A percentile compares a stretch with the other conserved stretches of the same genome.
phyloP scores from a whole-genome alignment of 768 basidiomycete genomes.

The Trametes elegans region DNA sequence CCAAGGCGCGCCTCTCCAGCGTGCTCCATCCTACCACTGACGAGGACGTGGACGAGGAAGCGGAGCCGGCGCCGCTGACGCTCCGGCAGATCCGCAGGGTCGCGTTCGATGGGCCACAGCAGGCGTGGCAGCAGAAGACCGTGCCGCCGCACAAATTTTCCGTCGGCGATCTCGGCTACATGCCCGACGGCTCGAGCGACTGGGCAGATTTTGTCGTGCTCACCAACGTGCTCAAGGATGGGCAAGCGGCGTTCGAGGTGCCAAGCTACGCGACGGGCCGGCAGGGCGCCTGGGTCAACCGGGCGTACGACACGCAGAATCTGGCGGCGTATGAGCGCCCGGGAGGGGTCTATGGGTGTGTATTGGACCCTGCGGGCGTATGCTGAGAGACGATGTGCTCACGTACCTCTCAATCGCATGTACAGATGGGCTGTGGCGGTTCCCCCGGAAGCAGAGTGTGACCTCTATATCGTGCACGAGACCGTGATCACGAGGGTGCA shows the following conservation, averaged over 20 bases:
- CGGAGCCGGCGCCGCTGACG: constrained; percentile 19
- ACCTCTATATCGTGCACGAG: constrained; percentile 40
- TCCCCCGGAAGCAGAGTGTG: constrained; percentile 35
- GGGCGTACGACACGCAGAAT: constrained; percentile 28
- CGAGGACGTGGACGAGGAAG: constrained; percentile 32
- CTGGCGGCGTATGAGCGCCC: constrained; percentile 38
- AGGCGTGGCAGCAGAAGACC: constrained; percentile 40
- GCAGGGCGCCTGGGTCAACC: constrained; percentile 40
- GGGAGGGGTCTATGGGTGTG: constrained; percentile 34
- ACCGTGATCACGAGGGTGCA: constrained; percentile 26
- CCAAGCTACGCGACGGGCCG: constrained; percentile 28
- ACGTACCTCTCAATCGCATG: too few relatives aligned
- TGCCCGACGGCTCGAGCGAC: constrained; percentile 29
- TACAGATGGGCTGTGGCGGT: constrained; percentile 48
- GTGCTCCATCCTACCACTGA: constrained; percentile 31
- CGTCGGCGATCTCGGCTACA: constrained; percentile 47
- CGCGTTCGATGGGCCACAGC: constrained; percentile 37
- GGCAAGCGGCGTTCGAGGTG: constrained; percentile 23
- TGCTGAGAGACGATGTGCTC: not conserved
- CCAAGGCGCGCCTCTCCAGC: constrained; percentile 32
- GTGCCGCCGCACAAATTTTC: constrained; percentile 40
- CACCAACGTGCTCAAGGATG: constrained; percentile 38
- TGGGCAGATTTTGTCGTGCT: constrained; percentile 40
- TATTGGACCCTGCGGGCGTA: not conserved
- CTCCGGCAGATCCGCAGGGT: constrained; percentile 39